Conservation (phyloP, 768 basidiomycete species). For the Omphalotus guepiniiformis region DNA sequence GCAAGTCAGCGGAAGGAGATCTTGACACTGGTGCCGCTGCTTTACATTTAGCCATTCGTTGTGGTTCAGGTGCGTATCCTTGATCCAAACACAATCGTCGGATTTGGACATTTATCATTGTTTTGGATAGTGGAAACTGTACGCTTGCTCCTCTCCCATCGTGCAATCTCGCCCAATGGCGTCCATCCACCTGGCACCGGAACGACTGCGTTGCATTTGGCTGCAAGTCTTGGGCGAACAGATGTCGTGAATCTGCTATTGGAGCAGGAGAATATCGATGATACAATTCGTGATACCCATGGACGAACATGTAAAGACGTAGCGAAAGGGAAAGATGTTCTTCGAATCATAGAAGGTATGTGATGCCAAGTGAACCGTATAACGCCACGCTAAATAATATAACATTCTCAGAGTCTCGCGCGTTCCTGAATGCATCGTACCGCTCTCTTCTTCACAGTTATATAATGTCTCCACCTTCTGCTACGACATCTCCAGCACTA, state of each 20-base stretch:
- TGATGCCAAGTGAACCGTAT: background rate
- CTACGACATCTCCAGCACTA: conserved; percentile 38
- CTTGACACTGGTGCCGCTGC: conserved; percentile 70
- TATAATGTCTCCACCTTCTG: conserved; percentile 51
- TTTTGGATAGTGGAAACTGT: conserved; percentile 59
- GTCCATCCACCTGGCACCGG: conserved; percentile 70
- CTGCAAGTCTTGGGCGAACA: conserved; percentile 62
- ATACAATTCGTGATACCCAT: conserved; percentile 62
- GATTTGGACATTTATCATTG: conserved; percentile 3
- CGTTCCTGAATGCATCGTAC: conserved; percentile 70
- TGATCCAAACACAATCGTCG: background rate
- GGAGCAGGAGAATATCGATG: conserved; percentile 77
- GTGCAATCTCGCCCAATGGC: conserved; percentile 76
- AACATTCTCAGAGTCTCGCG: conserved; percentile 60
- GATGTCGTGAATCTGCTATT: conserved; percentile 75
- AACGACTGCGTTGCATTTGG: conserved; percentile 67
- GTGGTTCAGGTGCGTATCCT: conserved; percentile 59
- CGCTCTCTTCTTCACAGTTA: conserved; percentile 71
- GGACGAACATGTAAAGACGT: conserved; percentile 71
- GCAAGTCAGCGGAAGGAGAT: conserved; percentile 41
- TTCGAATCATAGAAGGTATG: conserved; percentile 67
- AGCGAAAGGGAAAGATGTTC: conserved; percentile 62
- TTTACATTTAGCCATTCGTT: conserved; percentile 78
- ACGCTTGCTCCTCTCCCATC: conserved; percentile 60
- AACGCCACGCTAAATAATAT: conserved; percentile 6